These are phyloP conservation scores for Citrus unshiu DNA, from an alignment of 345 rosid genomes.

Conservation along the genomic window DNA sequence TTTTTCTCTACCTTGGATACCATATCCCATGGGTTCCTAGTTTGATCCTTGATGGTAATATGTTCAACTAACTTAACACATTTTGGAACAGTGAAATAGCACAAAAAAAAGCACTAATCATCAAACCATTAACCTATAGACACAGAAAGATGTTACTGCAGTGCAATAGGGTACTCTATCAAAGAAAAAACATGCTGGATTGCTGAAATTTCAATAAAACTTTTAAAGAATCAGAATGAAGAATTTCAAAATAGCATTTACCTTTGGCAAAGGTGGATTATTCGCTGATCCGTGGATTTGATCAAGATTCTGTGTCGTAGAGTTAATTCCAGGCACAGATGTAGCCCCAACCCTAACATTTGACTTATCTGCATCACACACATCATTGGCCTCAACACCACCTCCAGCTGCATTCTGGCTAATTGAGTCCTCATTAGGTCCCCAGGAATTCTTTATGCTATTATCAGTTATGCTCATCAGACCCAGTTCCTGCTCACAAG, in stretches of 20 bases:
- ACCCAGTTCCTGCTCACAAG: slow-evolving; percentile 77
- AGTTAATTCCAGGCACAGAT: slow-evolving; percentile 36
- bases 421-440: slow-evolving; percentile 27
- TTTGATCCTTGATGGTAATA: neutral
- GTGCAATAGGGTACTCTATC: neutral
- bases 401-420: slow-evolving; percentile 31
- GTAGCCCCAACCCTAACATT: slow-evolving; percentile 37
- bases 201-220: neutral
- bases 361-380: slow-evolving; percentile 26
- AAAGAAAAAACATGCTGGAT: neutral
- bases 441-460: slow-evolving; percentile 23
- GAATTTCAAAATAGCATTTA: slow-evolving; percentile 19
- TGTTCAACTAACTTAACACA: neutral
- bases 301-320: slow-evolving; percentile 32
- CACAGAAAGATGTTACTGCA: neutral
- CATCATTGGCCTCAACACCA: slow-evolving; percentile 23
- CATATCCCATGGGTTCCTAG: neutral
- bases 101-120: neutral
- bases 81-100: neutral
- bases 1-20: neutral
- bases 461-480: slow-evolving; percentile 79
- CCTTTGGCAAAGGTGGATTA: slow-evolving; percentile 49
- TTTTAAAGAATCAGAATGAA: neutral
- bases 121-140: neutral
- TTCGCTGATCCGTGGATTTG: slow-evolving; percentile 38